These are phyloP conservation scores for Sisymbrium irio DNA, from an alignment of 345 rosid species.

Conservation along the genomic window DNA sequence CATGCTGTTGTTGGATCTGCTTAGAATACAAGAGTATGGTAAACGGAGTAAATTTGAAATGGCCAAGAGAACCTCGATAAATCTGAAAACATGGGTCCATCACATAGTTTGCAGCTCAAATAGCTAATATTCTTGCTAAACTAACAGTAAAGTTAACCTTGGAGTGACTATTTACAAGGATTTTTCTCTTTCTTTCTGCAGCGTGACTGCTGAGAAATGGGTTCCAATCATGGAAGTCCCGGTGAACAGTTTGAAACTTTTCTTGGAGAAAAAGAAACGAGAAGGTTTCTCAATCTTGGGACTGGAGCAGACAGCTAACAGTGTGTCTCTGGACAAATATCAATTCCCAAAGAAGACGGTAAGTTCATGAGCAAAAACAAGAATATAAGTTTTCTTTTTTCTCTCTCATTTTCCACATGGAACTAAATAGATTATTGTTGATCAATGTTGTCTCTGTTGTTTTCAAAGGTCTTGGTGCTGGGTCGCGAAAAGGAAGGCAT, in stretches of 20 bases:
- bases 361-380: conserved; percentile 26
- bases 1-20: neutral
- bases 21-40: neutral
- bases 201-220: conserved; percentile 98
- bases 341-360: conserved; percentile 73
- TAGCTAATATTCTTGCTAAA: neutral
- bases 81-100: neutral
- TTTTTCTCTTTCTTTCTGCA: conserved; percentile 31
- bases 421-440: neutral
- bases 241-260: conserved; percentile 62
- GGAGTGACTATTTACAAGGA: neutral
- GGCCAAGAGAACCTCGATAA: neutral
- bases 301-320: conserved; percentile 92
- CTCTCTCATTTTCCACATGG: neutral
- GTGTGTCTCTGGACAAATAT: conserved; percentile 69
- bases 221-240: conserved; percentile 91
- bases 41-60: neutral
- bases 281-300: conserved; percentile 92
- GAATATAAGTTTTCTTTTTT: neutral
- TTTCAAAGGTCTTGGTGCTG: conserved; percentile 74
- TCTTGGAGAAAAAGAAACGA: conserved; percentile 77
- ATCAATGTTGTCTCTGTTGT: conserved; percentile 2
- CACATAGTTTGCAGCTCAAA: neutral
- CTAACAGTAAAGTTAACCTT: neutral
- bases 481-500: conserved; percentile 96